Conservation (phyloP, 805 yeast species). For the Torulaspora quercuum region DNA sequence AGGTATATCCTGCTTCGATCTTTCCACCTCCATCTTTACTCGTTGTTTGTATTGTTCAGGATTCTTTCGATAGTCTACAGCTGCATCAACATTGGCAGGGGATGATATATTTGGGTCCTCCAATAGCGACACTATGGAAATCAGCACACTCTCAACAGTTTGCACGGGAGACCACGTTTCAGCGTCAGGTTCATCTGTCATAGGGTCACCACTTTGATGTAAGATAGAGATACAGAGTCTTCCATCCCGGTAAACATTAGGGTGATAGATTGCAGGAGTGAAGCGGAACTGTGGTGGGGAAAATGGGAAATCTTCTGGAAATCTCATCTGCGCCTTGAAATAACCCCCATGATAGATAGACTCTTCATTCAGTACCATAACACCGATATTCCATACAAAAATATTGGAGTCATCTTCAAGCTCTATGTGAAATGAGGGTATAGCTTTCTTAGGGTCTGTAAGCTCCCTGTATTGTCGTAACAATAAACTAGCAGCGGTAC, state of each 20-base stretch:
- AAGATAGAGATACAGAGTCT: slow-evolving; percentile 87
- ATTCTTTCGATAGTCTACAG: slow-evolving; percentile 82
- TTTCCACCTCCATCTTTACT: slow-evolving; percentile 77
- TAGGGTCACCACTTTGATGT: slow-evolving; percentile 87
- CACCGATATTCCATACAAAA: slow-evolving; percentile 77
- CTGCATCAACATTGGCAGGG: slow-evolving; percentile 96
- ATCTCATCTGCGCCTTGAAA: slow-evolving; percentile 89
- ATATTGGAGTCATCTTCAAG: slow-evolving; percentile 57
- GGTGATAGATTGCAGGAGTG: slow-evolving; percentile 91
- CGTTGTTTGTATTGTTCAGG: slow-evolving; percentile 70
- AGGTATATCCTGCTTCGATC: slow-evolving; percentile 83
- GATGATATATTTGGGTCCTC: slow-evolving; percentile 92
- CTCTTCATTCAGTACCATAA: slow-evolving; percentile 85
- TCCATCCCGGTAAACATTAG: slow-evolving; percentile 93
- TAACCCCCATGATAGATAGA: slow-evolving; percentile 93
- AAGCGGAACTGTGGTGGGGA: slow-evolving; percentile 90
- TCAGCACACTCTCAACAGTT: slow-evolving; percentile 84
- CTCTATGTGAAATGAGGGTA: slow-evolving; percentile 67
- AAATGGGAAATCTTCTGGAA: slow-evolving; percentile 88
- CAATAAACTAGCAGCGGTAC: slow-evolving; percentile 74
- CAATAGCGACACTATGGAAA: slow-evolving; percentile 82
- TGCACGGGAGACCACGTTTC: slow-evolving; percentile 96
- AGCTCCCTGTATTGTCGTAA: slow-evolving; percentile 93
- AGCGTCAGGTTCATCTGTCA: slow-evolving; percentile 85
- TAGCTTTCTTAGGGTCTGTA: slow-evolving; percentile 85